phyloP scores from a whole-genome alignment of 1,284 basidiomycete genomes.

The Sporisorium scitamineum region DNA sequence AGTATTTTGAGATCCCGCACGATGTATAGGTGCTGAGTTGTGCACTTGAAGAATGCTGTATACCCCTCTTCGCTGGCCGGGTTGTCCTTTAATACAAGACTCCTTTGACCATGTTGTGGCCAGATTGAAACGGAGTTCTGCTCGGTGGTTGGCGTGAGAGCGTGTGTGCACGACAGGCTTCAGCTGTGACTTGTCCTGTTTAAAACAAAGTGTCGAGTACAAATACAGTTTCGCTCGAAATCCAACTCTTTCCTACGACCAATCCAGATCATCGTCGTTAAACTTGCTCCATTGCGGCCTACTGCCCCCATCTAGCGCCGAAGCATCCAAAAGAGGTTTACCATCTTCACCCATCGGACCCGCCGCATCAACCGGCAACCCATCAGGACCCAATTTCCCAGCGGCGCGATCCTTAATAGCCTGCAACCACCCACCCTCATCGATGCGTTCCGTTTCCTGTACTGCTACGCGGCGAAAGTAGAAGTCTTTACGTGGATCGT shows the following conservation, averaged over 20 bases:
- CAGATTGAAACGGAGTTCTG: background rate
- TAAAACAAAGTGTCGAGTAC: constrained; percentile 6
- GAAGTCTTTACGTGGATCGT: constrained; percentile 73
- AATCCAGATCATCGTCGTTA: constrained; percentile 63
- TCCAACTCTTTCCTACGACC: constrained; percentile 35
- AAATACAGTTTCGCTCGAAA: constrained; percentile 7
- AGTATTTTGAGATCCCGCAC: constrained; percentile 42
- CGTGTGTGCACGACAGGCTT: background rate
- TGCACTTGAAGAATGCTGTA: background rate
- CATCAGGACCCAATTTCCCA: constrained; percentile 44
- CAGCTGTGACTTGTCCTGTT: no score
- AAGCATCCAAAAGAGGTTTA: constrained; percentile 30
- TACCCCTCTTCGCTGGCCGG: background rate
- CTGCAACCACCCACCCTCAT: constrained; percentile 61
- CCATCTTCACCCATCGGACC: constrained; percentile 31
- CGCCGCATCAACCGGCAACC: constrained; percentile 30
- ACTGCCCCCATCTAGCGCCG: constrained; percentile 8
- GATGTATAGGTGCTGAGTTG: constrained; percentile 18
- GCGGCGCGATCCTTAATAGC: constrained; percentile 54
- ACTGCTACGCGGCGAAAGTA: constrained; percentile 68
- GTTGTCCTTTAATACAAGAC: background rate
- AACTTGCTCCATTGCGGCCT: constrained; percentile 41
- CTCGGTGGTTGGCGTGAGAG: background rate
- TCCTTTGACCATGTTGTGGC: background rate
- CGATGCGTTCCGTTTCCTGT: constrained; percentile 57